A percentile compares a stretch with the other conserved stretches of the same genome.
Conservation (phyloP, 768 basidiomycete genomes). For the Russula virescens region DNA sequence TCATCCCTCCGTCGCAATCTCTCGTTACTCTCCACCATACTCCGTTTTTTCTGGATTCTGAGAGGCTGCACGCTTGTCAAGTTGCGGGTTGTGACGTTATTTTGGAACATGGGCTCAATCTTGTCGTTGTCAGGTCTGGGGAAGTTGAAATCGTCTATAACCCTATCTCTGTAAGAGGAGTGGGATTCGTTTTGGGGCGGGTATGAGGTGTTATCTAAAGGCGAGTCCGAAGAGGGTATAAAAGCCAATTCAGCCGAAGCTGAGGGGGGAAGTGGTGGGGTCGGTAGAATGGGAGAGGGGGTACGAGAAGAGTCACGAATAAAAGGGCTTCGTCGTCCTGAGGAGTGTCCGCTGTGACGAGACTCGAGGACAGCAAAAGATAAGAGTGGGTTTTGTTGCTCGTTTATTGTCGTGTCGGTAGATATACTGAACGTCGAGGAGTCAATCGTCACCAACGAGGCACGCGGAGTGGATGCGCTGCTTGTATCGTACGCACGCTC, state of each 20-base stretch:
- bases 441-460: constrained; percentile 46
- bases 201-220: too few relatives aligned
- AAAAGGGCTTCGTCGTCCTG: constrained; percentile 42
- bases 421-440: constrained; percentile 57
- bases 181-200: too few relatives aligned
- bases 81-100: constrained; percentile 74
- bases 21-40: constrained; percentile 78
- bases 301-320: constrained; percentile 50
- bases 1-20: constrained; percentile 74
- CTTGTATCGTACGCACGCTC: constrained; percentile 47
- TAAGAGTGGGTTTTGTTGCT: constrained; percentile 22
- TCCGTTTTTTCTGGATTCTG: constrained; percentile 85
- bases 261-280: too few relatives aligned
- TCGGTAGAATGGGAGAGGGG: constrained; percentile 34
- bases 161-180: constrained; percentile 31
- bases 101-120: constrained; percentile 43
- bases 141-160: constrained; percentile 63
- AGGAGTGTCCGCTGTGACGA: constrained; percentile 46
- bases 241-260: too few relatives aligned
- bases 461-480: constrained; percentile 34
- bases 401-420: constrained; percentile 16
- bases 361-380: constrained; percentile 37
- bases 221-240: too few relatives aligned
- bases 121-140: constrained; percentile 75
- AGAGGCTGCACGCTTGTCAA: constrained; percentile 62